Base-by-base conservation (phyloP, 768 basidiomycete species). In the Suillus decipiens region DNA sequence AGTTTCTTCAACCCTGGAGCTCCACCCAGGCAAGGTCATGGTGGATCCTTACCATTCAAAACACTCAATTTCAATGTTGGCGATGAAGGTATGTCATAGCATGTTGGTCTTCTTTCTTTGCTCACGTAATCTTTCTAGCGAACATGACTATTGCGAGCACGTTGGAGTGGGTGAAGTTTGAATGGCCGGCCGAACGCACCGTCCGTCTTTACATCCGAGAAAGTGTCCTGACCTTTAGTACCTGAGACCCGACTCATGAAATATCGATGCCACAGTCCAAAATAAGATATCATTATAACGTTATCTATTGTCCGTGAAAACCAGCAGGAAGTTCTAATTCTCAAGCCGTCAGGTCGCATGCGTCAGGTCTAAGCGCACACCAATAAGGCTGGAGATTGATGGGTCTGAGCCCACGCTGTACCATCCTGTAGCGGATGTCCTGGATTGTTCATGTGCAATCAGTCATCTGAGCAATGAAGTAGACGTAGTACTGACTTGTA, bases 1-100 rank as follows among this genome's bases (percentile, higher is more conserved):
- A 95, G 94, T 66, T 88, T 99, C 73, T 95, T 99, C 72, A 89
- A 88, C 72, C 88, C 93, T 1, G 96, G 96, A 2, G 90, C 90
- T 8, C 96, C 95, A 2, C 96, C 97, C 6, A 80, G 94, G 36
- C 95, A 98, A 75, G 95, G 95, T 0, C 84, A 87, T 68, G 80
- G 84, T 31, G 91, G 93, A 17, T 89, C 89, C 0, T 84, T 90
- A 55, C 94, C 97, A 1, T 99, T 86, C 81, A 99, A 96, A 76
- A 89, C 88, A 3, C 81, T 96, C 57, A 84, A 84, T 43, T 97
- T 97, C 75, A 89, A 91, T 64, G 82, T 97, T 11, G 94, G 92
- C 0, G 85, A 88, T 53, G 90, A 90, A 71, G 92, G 95, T 93
- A 67, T 69, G 86, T 74, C 22, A 31, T 5, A 6, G 41, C 6